Evolutionary conservation across 352 stramenopile species (phyloP).

Genomic region (Thraustochytrium striatum): DNA sequence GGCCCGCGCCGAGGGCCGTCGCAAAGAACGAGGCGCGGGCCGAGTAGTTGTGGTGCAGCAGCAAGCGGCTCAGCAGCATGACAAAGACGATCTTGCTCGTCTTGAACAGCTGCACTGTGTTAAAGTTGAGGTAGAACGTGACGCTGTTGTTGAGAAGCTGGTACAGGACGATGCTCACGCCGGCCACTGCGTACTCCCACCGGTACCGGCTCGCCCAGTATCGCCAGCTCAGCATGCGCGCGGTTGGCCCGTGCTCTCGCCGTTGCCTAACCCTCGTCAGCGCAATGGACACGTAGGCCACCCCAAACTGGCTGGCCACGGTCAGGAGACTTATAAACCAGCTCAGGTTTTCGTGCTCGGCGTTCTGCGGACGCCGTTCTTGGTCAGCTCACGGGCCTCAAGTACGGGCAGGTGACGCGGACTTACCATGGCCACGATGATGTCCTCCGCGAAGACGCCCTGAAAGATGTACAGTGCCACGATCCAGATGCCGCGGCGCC

Average conservation of each 20-base stretch:
- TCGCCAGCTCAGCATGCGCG: background rate
- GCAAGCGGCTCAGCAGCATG: background rate
- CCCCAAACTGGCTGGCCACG: conserved; percentile 1
- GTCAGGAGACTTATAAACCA: conserved; percentile 37
- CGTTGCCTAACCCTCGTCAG: background rate
- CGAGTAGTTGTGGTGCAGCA: conserved; percentile 3
- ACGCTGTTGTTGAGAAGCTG: conserved; percentile 3
- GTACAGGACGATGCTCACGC: background rate
- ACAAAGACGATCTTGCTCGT: conserved; percentile 21
- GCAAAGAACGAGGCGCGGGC: background rate
- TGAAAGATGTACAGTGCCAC: conserved; percentile 6
- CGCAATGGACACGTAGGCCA: background rate
- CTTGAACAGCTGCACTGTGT: conserved; percentile 46
- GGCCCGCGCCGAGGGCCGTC: background rate
- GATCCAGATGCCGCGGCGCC: background rate
- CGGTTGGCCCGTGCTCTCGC: background rate
- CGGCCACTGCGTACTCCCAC: conserved; percentile 24
- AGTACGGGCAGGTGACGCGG: background rate
- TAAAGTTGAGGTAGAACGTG: conserved; percentile 25
- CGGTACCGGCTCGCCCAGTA: background rate
- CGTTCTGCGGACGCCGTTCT: too few relatives aligned
- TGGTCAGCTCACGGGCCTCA: background rate
- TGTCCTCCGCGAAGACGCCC: conserved; percentile 38
- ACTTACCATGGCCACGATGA: background rate
- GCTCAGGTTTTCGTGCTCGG: background rate